Base-by-base conservation (phyloP, 768 basidiomycete species). In the Podaxis rugospora region DNA sequence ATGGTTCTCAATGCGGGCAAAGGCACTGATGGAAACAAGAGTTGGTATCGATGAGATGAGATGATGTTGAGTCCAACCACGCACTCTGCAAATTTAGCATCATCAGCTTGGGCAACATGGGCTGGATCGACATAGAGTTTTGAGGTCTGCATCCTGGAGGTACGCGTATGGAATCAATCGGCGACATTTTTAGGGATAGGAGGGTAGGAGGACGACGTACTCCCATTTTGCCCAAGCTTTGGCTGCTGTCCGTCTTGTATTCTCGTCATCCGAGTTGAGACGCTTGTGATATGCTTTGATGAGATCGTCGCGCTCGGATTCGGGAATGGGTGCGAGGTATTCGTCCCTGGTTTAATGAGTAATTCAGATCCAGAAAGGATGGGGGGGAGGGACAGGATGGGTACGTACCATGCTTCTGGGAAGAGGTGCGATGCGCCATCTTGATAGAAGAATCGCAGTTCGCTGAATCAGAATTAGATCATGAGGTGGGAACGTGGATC, bases 381-480 rank as follows among this genome's bases (percentile, higher is more conserved):
- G 49, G 49, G 55, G 21, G 42, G 32, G 11, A 28, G 7, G 27
- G 14, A 6, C 11, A 23, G 23, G 35, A 23, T 14, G 9, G 5
- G 2, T 5, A 50, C 40, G 27, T 66, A 92, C 92, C 92, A 96
- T 65, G 92, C 92, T 73, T 93, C 90, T 0, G 93, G 92, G 79
- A 93, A 94, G 32, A 93, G 72, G 69, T 89, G 86, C 4, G 87
- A 88, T 10, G 91, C 75, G 13, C 93, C 93, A 2, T 90, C 83
- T 76, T 95, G 93, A 73, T 95, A 97, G 78, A 97, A 96, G 78
- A 95, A 98, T 18, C 83, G 81, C 42, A 97, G 82, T 73, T 98
- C 95, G 66, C 87, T 80, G 32, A 39, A 39, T 27, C 2, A 16
- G 21, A 4, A 39, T 32, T 9, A 21, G 21, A 4, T 21, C 53